phyloP scores from a whole-genome alignment of 192 early-diverging fungal species.

The Borealophlyctis nickersoniae region DNA sequence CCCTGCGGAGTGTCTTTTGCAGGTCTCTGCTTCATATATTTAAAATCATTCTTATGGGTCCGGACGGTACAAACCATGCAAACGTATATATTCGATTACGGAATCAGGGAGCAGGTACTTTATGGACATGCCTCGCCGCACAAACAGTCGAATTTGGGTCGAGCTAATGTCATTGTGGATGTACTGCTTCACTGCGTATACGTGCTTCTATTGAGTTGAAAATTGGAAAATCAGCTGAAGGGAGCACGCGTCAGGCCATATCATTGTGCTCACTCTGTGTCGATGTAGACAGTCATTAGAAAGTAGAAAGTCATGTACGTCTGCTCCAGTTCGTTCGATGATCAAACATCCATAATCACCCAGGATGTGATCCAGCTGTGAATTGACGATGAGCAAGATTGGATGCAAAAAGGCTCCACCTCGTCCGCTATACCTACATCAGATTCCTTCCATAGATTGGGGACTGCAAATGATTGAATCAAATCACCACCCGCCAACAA shows the following conservation, averaged over 20 bases:
- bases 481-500: slow-evolving; percentile 95
- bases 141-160: slow-evolving; percentile 93
- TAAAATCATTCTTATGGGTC: not conserved
- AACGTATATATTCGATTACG: slow-evolving; percentile 86
- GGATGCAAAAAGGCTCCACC: slow-evolving; percentile 16
- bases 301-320: slow-evolving; percentile 90
- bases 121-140: slow-evolving; percentile 90
- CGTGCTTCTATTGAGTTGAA: slow-evolving; percentile 63
- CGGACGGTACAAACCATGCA: slow-evolving; percentile 66
- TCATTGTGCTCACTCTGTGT: slow-evolving; percentile 63
- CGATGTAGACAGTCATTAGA: slow-evolving; percentile 86
- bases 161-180: slow-evolving; percentile 98
- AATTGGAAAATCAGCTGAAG: too few relatives aligned
- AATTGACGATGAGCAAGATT: not conserved
- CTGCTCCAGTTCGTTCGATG: slow-evolving; percentile 90
- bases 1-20: too few relatives aligned
- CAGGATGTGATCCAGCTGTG: slow-evolving; percentile 82
- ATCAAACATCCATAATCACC: slow-evolving; percentile 90
- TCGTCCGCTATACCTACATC: slow-evolving; percentile 65
- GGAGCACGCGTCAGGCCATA: not conserved
- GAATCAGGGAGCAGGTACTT: slow-evolving; percentile 90
- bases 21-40: too few relatives aligned
- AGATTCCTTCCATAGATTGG: slow-evolving; percentile 78
- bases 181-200: slow-evolving; percentile 91
- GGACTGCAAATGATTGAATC: slow-evolving; percentile 91